These are phyloP conservation scores for Colletotrichum plurivorum DNA, from an alignment of 2,329 filamentous ascomycete species.

Conservation along the genomic window DNA sequence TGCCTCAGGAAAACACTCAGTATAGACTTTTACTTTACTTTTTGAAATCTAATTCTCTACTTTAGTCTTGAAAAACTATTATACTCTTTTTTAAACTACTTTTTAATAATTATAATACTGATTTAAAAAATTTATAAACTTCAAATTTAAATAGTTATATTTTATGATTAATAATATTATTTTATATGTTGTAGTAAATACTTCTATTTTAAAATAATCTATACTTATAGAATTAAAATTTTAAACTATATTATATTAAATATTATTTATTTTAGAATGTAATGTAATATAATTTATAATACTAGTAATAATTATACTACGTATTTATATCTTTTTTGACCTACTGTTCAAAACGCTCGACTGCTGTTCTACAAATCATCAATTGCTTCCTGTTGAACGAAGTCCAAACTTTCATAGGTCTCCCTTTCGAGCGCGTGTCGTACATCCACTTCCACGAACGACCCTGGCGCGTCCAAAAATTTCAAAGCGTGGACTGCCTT, in stretches of 20 bases:
- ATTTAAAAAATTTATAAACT: background rate
- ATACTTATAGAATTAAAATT: background rate
- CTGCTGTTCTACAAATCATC: constrained; percentile 23
- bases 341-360: background rate
- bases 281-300: background rate
- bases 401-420: constrained; percentile 39
- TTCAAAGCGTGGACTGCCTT: constrained; percentile 71
- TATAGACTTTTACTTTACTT: background rate
- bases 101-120: background rate
- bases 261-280: background rate
- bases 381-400: background rate
- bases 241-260: background rate
- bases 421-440: constrained; percentile 48
- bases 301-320: background rate
- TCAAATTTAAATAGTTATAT: background rate
- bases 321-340: background rate
- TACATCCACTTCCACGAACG: constrained; percentile 52
- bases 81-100: background rate
- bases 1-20: background rate
- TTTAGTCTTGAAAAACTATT: background rate
- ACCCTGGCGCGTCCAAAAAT: constrained; percentile 59
- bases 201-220: background rate
- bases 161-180: background rate
- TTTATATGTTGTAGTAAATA: background rate
- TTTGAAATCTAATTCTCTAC: background rate